Base-by-base conservation (phyloP, 1,284 basidiomycete species). In the Anthracocystis walkeri region DNA sequence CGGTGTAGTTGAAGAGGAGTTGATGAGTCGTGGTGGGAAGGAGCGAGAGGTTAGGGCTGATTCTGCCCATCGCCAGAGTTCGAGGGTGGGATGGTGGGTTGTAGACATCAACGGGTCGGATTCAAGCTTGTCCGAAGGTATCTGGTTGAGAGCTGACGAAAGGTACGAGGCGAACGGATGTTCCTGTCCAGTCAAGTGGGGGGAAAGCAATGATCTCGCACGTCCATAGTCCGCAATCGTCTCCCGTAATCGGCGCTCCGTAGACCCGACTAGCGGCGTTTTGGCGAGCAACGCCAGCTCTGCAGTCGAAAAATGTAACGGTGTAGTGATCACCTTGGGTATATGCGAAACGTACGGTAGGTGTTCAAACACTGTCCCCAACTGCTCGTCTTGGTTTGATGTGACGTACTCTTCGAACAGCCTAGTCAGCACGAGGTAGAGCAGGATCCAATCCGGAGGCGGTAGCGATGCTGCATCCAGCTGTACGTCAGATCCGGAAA, bases 21-120 rank as follows among this genome's bases (percentile, higher is more conserved):
- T 64, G 14, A 76, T 61, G 1, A 84, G 50, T 0, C 66, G 41
- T 10, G 80, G 68, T 5, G 82, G 82, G 40, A 84, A 84, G 14
- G 81, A 78, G 14, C 82, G 80, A 21, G 75, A 78, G 23, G 60
- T 60, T 31, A 74, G 78, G 0, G 61, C 66, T 5, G 64, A 72
- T 31, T 79, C 74, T 1, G 81, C 75, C 82, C 81, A 82, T 21
- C 68, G 52, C 76, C 79, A 84, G 2, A 73, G 50, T 23, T 62
- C 53, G 0, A 75, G 31, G 27, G 62, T 70, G 7, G 21, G 18
- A 48, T 60, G 59, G 7, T 48, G 55, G 7, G 64, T 69, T 4
- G 27, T 16, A 8, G 51, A 14, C 61, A 63, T 62, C 18, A 53
- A 14, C 3, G 25, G n/a, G 27, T 60, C 64, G 4, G 1, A 3